Base-by-base conservation (phyloP, 352 stramenopile species). In the Pythium oligandrum region DNA sequence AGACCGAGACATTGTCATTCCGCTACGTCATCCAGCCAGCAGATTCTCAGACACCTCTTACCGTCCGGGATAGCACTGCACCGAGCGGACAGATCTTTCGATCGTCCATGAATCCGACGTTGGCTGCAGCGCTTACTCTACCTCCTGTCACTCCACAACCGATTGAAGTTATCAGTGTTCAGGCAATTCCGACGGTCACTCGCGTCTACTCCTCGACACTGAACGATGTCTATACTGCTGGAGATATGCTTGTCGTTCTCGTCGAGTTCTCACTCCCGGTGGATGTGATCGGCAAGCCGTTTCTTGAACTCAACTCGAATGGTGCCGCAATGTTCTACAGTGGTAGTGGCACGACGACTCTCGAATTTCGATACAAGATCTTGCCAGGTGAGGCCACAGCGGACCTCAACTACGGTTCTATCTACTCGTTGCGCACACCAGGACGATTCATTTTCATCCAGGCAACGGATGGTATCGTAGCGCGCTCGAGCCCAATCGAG, bases 341-440 rank as follows among this genome's bases (percentile, higher is more conserved):
- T 0, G 81, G 85, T 1, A 82, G 66, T 32, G 65, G 59, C 1
- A 78, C 82, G 0, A 57, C 70, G 1, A 59, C 47, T 1, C 47
- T 95, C 32, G 57, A 63, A 47, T 95, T 93, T 47, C 71, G 80
- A 8, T 93, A 95, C 55, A 73, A 71, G 55, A 57, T 95, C 8
- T 48, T 70, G 2, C 1, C 50, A 2, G 75, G 75, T 6, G 78
- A 95, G 34, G 17, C 47, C 0, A 54, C 76, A 0, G 8, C 39
- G 0, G 57, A 64, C 44, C 59, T 93, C 40, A 75, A 93, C 57
- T 91, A 85, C 40, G 66, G 55, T 1, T 88, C 83, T 0, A 44
- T 48, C 1, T 40, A 58, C 26, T 67, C 83, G 8, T 52, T 93
- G 7, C 62, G 61, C 40, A 73, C 47, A 11, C 69, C 56, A 1